phyloP scores from a whole-genome alignment of 2,329 filamentous ascomycete species.

The Pyricularia pennisetigena region DNA sequence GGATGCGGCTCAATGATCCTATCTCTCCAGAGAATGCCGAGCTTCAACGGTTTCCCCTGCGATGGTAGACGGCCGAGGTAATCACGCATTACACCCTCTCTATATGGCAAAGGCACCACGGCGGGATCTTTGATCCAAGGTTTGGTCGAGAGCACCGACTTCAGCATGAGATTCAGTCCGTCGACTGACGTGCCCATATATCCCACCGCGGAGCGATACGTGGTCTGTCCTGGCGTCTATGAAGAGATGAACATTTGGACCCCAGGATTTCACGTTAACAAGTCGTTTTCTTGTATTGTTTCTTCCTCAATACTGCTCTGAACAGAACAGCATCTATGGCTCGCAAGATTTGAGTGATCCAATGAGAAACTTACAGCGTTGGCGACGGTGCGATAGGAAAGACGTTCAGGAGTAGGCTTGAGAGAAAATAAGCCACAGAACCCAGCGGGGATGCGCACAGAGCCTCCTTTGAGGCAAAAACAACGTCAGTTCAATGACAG shows the following conservation, averaged over 20 bases:
- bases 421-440: not conserved
- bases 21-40: not conserved
- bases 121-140: slow-evolving; percentile 61
- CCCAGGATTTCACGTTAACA: too few relatives aligned
- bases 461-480: not conserved
- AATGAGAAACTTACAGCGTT: not conserved
- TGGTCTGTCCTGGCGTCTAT: not conserved
- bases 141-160: slow-evolving; percentile 42
- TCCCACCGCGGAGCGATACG: slow-evolving; percentile 43
- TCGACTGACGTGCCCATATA: slow-evolving; percentile 47
- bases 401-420: not conserved
- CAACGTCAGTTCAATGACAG: not conserved
- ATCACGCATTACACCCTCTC: not conserved
- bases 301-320: too few relatives aligned
- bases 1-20: not conserved
- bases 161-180: slow-evolving; percentile 40
- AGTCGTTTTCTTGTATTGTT: too few relatives aligned
- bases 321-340: not conserved
- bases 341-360: not conserved
- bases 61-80: not conserved
- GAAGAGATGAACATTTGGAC: too few relatives aligned
- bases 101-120: slow-evolving; percentile 51
- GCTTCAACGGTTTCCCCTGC: not conserved
- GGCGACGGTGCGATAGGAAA: not conserved
- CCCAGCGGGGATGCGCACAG: not conserved